Evolutionary conservation across 164 flowering plant species (phyloP).

Genomic region (Tinospora cordifolia): DNA sequence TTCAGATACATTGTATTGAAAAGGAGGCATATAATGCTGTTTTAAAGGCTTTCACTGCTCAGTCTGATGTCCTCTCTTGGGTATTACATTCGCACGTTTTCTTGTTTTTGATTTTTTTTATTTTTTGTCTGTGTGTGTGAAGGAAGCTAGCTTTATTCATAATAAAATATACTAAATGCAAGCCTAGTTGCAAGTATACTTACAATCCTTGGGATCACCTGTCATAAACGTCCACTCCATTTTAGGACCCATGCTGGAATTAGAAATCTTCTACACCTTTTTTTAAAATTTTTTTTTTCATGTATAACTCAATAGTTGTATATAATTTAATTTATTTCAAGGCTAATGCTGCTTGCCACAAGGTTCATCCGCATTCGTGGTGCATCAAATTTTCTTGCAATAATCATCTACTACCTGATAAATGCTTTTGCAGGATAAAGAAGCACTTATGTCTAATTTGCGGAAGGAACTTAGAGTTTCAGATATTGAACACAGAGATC

Average conservation of each 20-base stretch:
- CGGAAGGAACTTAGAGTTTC: slow-evolving; percentile 37
- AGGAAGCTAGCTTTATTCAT: no score
- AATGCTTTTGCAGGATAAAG: slow-evolving; percentile 25
- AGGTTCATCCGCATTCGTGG: neutral
- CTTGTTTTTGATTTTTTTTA: neutral
- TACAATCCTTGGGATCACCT: no score
- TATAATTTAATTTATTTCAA: neutral
- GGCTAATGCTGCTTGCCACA: neutral
- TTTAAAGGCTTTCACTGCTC: slow-evolving; percentile 38
- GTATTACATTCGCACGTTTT: slow-evolving; percentile 17
- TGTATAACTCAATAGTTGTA: no score
- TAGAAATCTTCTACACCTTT: no score
- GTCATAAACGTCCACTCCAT: no score
- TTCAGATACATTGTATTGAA: slow-evolving; percentile 27
- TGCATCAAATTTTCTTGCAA: neutral
- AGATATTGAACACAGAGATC: slow-evolving; percentile 34
- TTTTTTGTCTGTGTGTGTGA: no score
- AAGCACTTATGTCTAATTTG: slow-evolving; percentile 27
- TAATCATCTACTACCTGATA: neutral
- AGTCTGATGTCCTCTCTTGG: slow-evolving; percentile 34
- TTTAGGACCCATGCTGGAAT: no score
- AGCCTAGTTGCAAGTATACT: no score
- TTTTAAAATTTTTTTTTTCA: no score
- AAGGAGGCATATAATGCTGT: slow-evolving; percentile 32
- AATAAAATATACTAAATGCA: no score